Conservation (phyloP, 2,329 filamentous ascomycete genomes). For the Beauveria sp. region DNA sequence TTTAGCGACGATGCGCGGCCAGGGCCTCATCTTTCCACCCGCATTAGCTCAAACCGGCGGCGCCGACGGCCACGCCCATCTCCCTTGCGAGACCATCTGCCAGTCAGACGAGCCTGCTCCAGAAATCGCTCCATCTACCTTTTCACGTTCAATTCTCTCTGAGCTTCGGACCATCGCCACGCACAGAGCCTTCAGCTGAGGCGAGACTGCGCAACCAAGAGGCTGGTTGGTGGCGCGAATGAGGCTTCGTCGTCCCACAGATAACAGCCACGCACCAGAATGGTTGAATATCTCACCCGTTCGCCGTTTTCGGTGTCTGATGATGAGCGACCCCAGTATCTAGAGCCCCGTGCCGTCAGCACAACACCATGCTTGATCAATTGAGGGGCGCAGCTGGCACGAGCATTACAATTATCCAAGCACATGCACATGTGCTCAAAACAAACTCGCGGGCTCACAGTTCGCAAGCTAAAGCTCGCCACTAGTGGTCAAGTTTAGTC, state of each 20-base stretch:
- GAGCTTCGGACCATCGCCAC: background rate
- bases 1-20: conserved; percentile 2
- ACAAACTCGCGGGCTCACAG: background rate
- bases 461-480: background rate
- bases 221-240: background rate
- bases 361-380: background rate
- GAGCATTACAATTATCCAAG: background rate
- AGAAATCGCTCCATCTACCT: background rate
- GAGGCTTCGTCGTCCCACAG: conserved; percentile 4
- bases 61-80: background rate
- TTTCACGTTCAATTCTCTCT: background rate
- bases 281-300: background rate
- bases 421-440: background rate
- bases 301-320: background rate
- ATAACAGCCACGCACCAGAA: background rate
- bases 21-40: background rate
- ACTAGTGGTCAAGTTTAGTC: background rate
- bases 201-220: background rate
- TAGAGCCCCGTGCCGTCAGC: background rate
- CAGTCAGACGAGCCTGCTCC: background rate
- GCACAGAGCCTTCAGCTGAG: conserved; percentile 6
- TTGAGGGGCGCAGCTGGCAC: background rate
- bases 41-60: background rate
- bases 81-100: background rate
- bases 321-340: background rate